Percentiles rank a stretch among this genome's conserved stretches.
Evolutionary conservation across 2,329 filamentous ascomycete genomes (phyloP).

Genomic region (Aspergillus ustus): DNA sequence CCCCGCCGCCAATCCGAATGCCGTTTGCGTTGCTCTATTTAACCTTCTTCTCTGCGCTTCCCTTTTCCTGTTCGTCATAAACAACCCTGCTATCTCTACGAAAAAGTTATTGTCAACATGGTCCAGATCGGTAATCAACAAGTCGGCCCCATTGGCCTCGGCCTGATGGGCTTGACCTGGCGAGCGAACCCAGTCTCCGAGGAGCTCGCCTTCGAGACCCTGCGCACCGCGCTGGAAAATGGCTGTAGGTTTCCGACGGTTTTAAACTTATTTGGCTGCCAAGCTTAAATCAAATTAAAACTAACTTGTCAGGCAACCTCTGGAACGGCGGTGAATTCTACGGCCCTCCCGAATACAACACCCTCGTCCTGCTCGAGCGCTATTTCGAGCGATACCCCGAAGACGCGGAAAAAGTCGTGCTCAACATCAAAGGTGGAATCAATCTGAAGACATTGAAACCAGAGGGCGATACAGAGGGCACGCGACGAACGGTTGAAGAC

Average conservation of each 20-base stretch:
- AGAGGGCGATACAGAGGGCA: slow-evolving; percentile 58
- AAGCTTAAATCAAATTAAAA: neutral
- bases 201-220: slow-evolving; percentile 9
- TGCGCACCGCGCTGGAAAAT: slow-evolving; percentile 7
- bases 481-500: slow-evolving; percentile 64
- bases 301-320: slow-evolving; percentile 37
- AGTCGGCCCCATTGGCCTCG: slow-evolving; percentile 13
- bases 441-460: slow-evolving; percentile 43
- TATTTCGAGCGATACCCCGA: slow-evolving; percentile 69
- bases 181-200: neutral
- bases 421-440: slow-evolving; percentile 66
- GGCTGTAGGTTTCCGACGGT: neutral
- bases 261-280: neutral
- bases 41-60: no score
- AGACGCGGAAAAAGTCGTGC: slow-evolving; percentile 64
- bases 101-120: no score
- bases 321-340: slow-evolving; percentile 73
- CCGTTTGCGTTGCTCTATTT: neutral
- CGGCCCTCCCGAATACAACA: slow-evolving; percentile 62
- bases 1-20: neutral
- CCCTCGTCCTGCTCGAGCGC: slow-evolving; percentile 61
- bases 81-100: no score
- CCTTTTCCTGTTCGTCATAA: neutral
- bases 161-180: slow-evolving; percentile 14
- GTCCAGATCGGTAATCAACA: neutral